These are phyloP conservation scores for Austroboletus niveus DNA, from an alignment of 1,284 basidiomycete species.

Conservation along the genomic window DNA sequence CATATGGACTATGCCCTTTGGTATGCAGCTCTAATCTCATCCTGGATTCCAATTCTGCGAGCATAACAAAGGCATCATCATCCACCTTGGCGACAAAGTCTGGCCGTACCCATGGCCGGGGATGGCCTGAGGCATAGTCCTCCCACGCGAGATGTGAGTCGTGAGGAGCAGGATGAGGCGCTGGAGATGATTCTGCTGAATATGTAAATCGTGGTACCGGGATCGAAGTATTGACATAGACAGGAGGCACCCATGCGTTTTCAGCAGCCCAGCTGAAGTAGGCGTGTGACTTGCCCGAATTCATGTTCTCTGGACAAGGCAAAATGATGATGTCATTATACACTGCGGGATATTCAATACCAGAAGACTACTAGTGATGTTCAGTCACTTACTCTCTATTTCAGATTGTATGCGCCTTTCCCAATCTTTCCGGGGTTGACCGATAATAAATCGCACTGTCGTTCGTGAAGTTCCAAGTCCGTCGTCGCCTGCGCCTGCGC, in stretches of 20 bases:
- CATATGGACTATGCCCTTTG: constrained; percentile 32
- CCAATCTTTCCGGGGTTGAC: constrained; percentile 79
- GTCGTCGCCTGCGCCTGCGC: constrained; percentile 66
- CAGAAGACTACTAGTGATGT: background rate
- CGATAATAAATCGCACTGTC: constrained; percentile 89
- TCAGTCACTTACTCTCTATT: constrained; percentile 75
- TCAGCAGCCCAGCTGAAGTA: constrained; percentile 89
- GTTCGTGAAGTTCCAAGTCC: constrained; percentile 82
- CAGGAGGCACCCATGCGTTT: constrained; percentile 88
- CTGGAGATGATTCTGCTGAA: constrained; percentile 49
- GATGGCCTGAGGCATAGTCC: constrained; percentile 43
- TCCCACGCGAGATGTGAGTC: constrained; percentile 58
- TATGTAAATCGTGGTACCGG: constrained; percentile 56
- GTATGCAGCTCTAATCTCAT: constrained; percentile 72
- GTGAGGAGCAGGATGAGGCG: constrained; percentile 62
- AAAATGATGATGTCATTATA: constrained; percentile 90
- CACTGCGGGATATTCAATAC: constrained; percentile 41
- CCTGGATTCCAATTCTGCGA: constrained; percentile 87
- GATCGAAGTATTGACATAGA: constrained; percentile 47
- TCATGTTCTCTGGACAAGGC: constrained; percentile 89
- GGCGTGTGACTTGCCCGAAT: constrained; percentile 81
- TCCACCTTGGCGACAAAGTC: constrained; percentile 92
- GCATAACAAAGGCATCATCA: constrained; percentile 92
- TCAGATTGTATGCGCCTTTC: constrained; percentile 82
- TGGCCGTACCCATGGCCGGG: constrained; percentile 70